Conservation (phyloP, 306 rosid genomes). For the Trichosanthes truncata region DNA sequence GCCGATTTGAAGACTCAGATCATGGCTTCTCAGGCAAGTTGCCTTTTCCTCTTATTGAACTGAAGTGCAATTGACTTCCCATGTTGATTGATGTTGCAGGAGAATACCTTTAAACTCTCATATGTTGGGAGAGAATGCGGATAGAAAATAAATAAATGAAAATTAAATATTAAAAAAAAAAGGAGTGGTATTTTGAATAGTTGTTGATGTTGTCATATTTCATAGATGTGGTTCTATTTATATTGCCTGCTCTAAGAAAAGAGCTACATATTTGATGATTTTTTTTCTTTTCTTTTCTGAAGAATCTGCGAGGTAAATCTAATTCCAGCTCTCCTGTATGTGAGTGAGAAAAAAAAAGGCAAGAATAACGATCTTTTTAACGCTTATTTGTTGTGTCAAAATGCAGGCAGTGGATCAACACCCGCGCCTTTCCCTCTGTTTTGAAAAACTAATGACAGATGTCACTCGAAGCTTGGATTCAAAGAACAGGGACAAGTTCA, state of each 20-base stretch:
- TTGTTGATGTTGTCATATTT: not conserved
- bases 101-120: not conserved
- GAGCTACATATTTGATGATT: not conserved
- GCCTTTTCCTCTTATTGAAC: not conserved
- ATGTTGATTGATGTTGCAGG: not conserved
- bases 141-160: not conserved
- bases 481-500: slow-evolving; percentile 50
- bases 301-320: not conserved
- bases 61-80: not conserved
- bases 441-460: slow-evolving; percentile 48
- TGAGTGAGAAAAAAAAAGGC: not conserved
- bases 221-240: not conserved
- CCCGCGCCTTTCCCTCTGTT: slow-evolving; percentile 42
- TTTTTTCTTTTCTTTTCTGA: not conserved
- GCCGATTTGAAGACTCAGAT: slow-evolving; percentile 45
- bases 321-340: not conserved
- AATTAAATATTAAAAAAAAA: not conserved
- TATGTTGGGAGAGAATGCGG: not conserved
- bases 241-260: not conserved
- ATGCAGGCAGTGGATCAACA: slow-evolving; percentile 50
- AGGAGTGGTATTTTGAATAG: not conserved
- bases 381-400: not conserved
- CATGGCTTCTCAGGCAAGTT: slow-evolving; percentile 45
- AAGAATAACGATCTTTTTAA: not conserved
- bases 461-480: slow-evolving; percentile 58